Percentiles rank a stretch among this genome's conserved stretches.
These are phyloP conservation scores for Pyrus communis DNA, from an alignment of 306 rosid species.

Conservation along the genomic window DNA sequence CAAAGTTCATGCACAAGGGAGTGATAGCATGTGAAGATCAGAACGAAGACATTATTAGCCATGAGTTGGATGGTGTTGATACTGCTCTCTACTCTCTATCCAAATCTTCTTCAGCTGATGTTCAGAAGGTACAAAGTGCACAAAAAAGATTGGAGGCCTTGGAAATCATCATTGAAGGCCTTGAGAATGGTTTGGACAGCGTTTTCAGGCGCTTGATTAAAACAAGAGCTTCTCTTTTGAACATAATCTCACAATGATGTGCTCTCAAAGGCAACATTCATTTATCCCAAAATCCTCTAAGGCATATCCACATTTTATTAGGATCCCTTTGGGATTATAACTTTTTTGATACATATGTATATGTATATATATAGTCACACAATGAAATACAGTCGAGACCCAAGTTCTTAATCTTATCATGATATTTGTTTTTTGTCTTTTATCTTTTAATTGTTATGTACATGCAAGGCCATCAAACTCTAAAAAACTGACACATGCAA, in stretches of 20 bases:
- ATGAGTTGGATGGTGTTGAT: conserved; percentile 42
- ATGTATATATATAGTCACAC: too few relatives aligned
- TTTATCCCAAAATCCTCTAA: conserved; percentile 15
- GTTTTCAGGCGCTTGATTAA: conserved; percentile 53
- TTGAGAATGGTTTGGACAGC: conserved; percentile 47
- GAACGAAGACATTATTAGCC: conserved; percentile 7
- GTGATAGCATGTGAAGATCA: conserved; percentile 24
- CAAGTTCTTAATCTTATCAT: too few relatives aligned
- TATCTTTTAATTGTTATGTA: too few relatives aligned
- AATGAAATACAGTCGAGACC: too few relatives aligned
- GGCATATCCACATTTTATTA: too few relatives aligned
- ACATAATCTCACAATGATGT: too few relatives aligned
- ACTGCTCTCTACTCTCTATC: conserved; percentile 21
- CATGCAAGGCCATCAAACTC: too few relatives aligned
- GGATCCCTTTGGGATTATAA: too few relatives aligned
- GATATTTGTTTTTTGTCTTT: too few relatives aligned
- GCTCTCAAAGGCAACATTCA: too few relatives aligned
- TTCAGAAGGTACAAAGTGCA: conserved; percentile 21
- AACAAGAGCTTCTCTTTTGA: conserved; percentile 35
- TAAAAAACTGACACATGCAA: too few relatives aligned
- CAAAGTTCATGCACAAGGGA: conserved; percentile 44
- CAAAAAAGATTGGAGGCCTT: conserved; percentile 35
- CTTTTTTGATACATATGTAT: too few relatives aligned
- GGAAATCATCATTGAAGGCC: conserved; percentile 37
- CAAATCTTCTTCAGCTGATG: conserved; percentile 6